Conservation (phyloP, 2,329 filamentous ascomycete species). For the Fusarium duplospermum region DNA sequence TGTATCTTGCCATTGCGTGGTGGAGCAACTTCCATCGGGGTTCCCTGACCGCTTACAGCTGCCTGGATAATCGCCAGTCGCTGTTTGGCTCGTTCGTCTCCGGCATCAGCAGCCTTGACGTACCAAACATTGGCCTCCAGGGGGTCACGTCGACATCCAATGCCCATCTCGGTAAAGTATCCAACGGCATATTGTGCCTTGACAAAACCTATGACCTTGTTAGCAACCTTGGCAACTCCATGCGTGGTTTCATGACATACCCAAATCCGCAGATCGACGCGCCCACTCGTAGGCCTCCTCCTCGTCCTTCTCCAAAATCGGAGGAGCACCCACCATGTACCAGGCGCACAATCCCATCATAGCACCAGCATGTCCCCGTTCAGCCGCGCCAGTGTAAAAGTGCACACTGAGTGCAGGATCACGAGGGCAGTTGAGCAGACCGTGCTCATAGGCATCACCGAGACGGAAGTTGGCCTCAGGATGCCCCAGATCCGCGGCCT, state of each 20-base stretch:
- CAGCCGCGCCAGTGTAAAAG: constrained; percentile 94
- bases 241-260: constrained; percentile 65
- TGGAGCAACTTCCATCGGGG: constrained; percentile 67
- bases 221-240: constrained; percentile 13
- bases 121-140: constrained; percentile 99
- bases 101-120: constrained; percentile 91
- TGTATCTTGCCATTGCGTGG: constrained; percentile 63
- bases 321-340: constrained; percentile 96
- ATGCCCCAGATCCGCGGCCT: constrained; percentile 92
- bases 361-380: constrained; percentile 82
- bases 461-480: constrained; percentile 86
- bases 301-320: constrained; percentile 93
- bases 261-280: constrained; percentile 83
- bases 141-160: constrained; percentile 93
- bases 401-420: constrained; percentile 95
- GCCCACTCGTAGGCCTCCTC: constrained; percentile 98
- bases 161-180: constrained; percentile 99
- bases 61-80: constrained; percentile 87
- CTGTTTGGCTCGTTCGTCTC: constrained; percentile 89
- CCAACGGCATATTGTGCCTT: constrained; percentile 94
- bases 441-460: constrained; percentile 97
- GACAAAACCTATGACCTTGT: constrained; percentile 63
- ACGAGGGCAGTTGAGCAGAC: constrained; percentile 84
- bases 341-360: constrained; percentile 99
- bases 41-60: constrained; percentile 72